A percentile compares a stretch with the other conserved stretches of the same genome.
Conservation (phyloP, 306 rosid species). For the Gastrolobium bilobum region DNA sequence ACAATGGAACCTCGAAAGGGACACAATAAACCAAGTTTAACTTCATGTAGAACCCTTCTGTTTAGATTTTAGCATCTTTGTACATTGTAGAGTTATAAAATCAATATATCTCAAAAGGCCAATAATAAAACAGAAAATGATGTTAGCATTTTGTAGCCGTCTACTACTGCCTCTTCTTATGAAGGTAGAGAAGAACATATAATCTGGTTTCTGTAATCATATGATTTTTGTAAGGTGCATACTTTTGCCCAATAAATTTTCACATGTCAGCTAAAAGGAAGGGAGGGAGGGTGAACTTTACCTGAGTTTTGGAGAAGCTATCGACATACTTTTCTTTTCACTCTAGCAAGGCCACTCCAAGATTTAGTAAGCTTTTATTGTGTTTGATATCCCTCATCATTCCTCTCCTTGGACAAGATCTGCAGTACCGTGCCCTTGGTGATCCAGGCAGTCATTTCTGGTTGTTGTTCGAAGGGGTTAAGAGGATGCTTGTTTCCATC, state of each 20-base stretch:
- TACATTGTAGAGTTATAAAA: not conserved
- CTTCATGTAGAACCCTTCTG: not conserved
- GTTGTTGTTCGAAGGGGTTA: slow-evolving; percentile 78
- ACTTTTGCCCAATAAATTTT: slow-evolving; percentile 13
- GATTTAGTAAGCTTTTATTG: slow-evolving; percentile 50
- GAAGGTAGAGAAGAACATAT: slow-evolving; percentile 21
- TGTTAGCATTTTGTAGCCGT: not conserved
- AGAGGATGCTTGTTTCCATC: slow-evolving; percentile 77
- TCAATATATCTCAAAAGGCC: not conserved
- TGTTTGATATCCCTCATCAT: slow-evolving; percentile 65
- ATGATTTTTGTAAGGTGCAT: slow-evolving; percentile 30
- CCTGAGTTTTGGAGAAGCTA: slow-evolving; percentile 54
- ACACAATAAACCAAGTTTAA: slow-evolving; percentile 13
- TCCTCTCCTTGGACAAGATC: slow-evolving; percentile 69
- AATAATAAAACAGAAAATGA: not conserved
- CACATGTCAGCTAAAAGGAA: slow-evolving; percentile 33
- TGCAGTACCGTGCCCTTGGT: slow-evolving; percentile 78
- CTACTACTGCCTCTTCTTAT: not conserved
- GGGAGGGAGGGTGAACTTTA: slow-evolving; percentile 36
- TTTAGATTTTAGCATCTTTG: slow-evolving; percentile 10
- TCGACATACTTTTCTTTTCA: slow-evolving; percentile 46
- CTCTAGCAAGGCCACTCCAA: slow-evolving; percentile 32
- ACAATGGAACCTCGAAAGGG: slow-evolving; percentile 26
- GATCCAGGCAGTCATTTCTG: slow-evolving; percentile 92
- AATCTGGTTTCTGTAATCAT: slow-evolving; percentile 7